Base-by-base conservation (phyloP, 805 yeast species). In the Metschnikowia shivogae region DNA sequence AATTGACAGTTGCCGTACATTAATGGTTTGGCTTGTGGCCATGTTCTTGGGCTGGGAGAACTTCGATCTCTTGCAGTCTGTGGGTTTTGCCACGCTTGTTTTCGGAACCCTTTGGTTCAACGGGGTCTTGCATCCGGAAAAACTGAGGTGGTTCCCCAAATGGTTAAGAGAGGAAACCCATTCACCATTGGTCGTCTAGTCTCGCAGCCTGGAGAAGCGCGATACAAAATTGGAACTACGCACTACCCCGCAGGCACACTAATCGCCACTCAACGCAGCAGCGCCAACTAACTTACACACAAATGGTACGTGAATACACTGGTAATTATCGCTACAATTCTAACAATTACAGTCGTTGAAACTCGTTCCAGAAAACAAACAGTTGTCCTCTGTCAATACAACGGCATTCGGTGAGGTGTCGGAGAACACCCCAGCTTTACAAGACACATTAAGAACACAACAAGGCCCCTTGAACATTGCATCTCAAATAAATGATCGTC, bases 51-150 rank as follows among this genome's bases (percentile, higher is more conserved):
- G 92, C 3, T 86, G 93, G 95, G 93, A 86, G 62, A 55, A 70
- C 1, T 86, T 85, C 64, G 71, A 72, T 17, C 55, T 66, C n/a
- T 62, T 82, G 42, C 95, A 86, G 60, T 65, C 81, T 17, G 26
- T 76, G 14, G 95, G 93, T 0, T 86, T 86, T 57, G 65, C 59
- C 0, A 56, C 80, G 17, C 65, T 86, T 39, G 89, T 84, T 6
- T 72, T 76, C 48, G 95, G 95, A 9, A 86, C 93, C 0, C 64
- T 86, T 43, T 73, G 84, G 43, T 86, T 84, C 68, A 86, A 86
- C 57, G 86, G 84, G 3, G 85, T 83, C 1, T 65, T 85, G 34
- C 59, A 64, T n/a, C 76, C 83, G 3, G 80, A 78, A 53, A 55
- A 62, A 11, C 74, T 74, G 73, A 22, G 44, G 3, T 67, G 67